Evolutionary conservation across 2,329 filamentous ascomycete species (phyloP).

Genomic region (Claviceps paspali): DNA sequence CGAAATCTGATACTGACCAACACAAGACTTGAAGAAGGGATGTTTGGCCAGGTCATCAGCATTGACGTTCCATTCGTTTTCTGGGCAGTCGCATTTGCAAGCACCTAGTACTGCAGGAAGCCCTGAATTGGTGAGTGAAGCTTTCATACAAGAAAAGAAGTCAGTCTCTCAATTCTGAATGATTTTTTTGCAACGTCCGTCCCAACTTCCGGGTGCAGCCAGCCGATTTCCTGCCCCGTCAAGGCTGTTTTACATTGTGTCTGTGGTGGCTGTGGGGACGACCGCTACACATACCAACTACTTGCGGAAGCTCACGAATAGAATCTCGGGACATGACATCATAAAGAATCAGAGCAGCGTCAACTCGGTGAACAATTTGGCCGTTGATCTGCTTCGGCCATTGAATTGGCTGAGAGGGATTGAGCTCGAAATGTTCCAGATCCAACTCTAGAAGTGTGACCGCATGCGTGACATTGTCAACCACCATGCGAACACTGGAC

Average conservation of each 20-base stretch:
- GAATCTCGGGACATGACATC: constrained; percentile 70
- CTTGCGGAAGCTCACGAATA: constrained; percentile 57
- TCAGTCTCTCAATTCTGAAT: background rate
- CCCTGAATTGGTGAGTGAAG: constrained; percentile 54
- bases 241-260: background rate
- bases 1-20: constrained; percentile 62
- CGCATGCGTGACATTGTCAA: constrained; percentile 41
- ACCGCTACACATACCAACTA: constrained; percentile 44
- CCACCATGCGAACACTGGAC: constrained; percentile 39
- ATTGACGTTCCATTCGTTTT: constrained; percentile 55
- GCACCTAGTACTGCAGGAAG: constrained; percentile 71
- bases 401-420: constrained; percentile 39
- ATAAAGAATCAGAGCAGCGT: constrained; percentile 76
- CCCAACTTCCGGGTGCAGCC: too few relatives aligned
- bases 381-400: constrained; percentile 58
- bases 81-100: constrained; percentile 75
- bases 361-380: constrained; percentile 56
- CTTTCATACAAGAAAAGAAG: constrained; percentile 26
- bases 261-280: constrained; percentile 1
- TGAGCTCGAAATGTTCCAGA: constrained; percentile 48
- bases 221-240: too few relatives aligned
- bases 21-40: constrained; percentile 49
- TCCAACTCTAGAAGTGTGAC: constrained; percentile 52
- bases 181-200: background rate
- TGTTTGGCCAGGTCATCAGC: constrained; percentile 47